Evolutionary conservation across 257 asterid species (phyloP), one percentile per base, ranked within the genome.

Genomic region (Penstemon davidsonii): DNA sequence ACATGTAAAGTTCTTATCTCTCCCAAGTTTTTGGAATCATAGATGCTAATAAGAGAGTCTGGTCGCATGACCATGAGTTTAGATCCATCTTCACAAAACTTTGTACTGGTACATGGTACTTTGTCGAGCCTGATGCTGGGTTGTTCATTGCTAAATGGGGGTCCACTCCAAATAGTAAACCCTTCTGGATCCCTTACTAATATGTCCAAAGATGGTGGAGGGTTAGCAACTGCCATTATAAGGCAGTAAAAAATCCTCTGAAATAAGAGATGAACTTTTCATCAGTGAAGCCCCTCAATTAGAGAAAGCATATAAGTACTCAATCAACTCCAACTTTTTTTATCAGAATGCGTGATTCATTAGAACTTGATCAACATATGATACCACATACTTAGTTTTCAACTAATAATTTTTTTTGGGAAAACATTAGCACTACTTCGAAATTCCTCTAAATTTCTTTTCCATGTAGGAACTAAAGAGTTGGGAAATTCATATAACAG

Each of bases 11-110:
- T 73, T 77, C 85, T 87, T 33, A 91, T 79, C 78, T 85, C 96
- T 39, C 53, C 79, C 77, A 86, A 83, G 66, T 61, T 82, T 66
- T 68, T 86, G 68, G 88, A 70, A 64, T 88, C 95, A 69, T 84
- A 86, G 33, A 88, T 72, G 69, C 73, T 77, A 57, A 94, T 83
- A 54, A 77, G 39, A 37, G 82, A 83, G 68, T 88, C 90, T 5
- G 91, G 77, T 69, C 79, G 85, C 45, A 79, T 49, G 66, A 82
- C 88, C 89, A 88, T 84, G 70, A 94, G 89, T 74, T 66, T 85
- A 7, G 96, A 87, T 68, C 99, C 99, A 80, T 94, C 96, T 36
- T 88, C 96, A 74, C 95, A 83, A 73, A 80, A 94, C 74, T 82
- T 88, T 36, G 85, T 78, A 79, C 84, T 85, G 67, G 85, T 74